Evolutionary conservation across 768 basidiomycete genomes (phyloP), one percentile per base, ranked within the genome.

Genomic region (Lentinula sp.): DNA sequence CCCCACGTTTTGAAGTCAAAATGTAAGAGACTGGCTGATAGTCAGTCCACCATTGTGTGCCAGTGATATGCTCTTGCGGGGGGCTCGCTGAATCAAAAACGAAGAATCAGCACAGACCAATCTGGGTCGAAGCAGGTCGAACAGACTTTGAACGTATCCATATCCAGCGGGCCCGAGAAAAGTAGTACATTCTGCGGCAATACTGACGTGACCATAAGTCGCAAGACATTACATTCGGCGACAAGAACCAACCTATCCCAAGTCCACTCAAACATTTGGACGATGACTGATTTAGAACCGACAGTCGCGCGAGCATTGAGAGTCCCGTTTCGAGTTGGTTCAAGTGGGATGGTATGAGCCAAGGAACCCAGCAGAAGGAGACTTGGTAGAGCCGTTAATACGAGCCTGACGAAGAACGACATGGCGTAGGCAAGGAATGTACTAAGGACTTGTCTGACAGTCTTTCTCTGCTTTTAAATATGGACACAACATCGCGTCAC

Each of bases 1-100:
- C 76, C 4, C 87, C 88, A 0, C 85, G 83, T 69, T 88, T 89
- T 0, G 85, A 87, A 1, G 78, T 84, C 52, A 88, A 68, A 9
- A 59, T 86, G 67, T 88, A 87, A 1, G 86, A 87, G 0, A 77
- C 35, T 73, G 78, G 4, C 62, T 81, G 87, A 65, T 89, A 88
- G 67, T 88, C 87, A 0, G 87, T 88, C 87, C 87, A 89, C 87
- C 87, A 89, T 65, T 87, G 78, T 2, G 73, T 10, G 4, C 86
- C 87, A 13, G 71, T 65, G 46, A 87, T 71, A 65, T 87, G 85
- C 64, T 88, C 86, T 60, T 78, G 76, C 2, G 85, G 65, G 4
- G 76, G 76, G 77, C 78, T 16, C 71, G 73, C 62, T 79, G 31
- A 75, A 63, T 77, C 76, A 62, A 13, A 78, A 79, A 0, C 76